Percentiles rank a stretch among this genome's conserved stretches.
Evolutionary conservation across 371 early-diverging fungal species (phyloP).

Genomic region (Mortierella sp.): DNA sequence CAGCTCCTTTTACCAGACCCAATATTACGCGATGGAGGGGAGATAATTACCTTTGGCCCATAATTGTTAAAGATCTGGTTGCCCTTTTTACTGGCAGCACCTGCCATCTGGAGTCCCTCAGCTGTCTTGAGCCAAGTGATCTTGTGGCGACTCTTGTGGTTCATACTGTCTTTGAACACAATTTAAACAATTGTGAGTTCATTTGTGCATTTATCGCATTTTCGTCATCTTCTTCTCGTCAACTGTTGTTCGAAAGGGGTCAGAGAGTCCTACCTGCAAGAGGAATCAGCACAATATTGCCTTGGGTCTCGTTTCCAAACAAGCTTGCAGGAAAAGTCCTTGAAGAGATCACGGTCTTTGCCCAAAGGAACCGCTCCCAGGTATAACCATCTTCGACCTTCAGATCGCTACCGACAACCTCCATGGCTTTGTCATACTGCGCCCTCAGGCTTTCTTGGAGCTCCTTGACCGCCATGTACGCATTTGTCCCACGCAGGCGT

Average conservation of each 20-base stretch:
- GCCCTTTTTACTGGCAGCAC: constrained; percentile 46
- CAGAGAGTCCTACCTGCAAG: constrained; percentile 23
- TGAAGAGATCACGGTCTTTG: constrained; percentile 68
- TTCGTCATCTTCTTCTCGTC: no score
- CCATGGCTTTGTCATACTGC: constrained; percentile 58
- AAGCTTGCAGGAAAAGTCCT: constrained; percentile 68
- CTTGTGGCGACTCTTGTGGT: constrained; percentile 40
- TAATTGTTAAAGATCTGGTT: constrained; percentile 76
- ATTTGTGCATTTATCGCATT: not conserved
- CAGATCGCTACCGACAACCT: constrained; percentile 48
- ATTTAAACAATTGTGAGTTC: not conserved
- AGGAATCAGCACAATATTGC: constrained; percentile 34
- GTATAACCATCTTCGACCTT: constrained; percentile 37
- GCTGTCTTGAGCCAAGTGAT: constrained; percentile 36
- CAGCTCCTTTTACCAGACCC: not conserved
- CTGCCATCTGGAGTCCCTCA: constrained; percentile 44
- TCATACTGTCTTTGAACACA: constrained; percentile 29
- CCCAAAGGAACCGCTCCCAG: constrained; percentile 75
- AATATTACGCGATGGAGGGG: not conserved
- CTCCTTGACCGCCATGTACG: constrained; percentile 62
- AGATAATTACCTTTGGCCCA: constrained; percentile 70
- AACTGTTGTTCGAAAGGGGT: not conserved
- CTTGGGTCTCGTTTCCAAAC: constrained; percentile 30
- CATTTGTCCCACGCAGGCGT: constrained; percentile 66
- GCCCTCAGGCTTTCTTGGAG: constrained; percentile 45